These are phyloP conservation scores for Collybiopsis luxurians DNA, from an alignment of 768 basidiomycete genomes.

Conservation along the genomic window DNA sequence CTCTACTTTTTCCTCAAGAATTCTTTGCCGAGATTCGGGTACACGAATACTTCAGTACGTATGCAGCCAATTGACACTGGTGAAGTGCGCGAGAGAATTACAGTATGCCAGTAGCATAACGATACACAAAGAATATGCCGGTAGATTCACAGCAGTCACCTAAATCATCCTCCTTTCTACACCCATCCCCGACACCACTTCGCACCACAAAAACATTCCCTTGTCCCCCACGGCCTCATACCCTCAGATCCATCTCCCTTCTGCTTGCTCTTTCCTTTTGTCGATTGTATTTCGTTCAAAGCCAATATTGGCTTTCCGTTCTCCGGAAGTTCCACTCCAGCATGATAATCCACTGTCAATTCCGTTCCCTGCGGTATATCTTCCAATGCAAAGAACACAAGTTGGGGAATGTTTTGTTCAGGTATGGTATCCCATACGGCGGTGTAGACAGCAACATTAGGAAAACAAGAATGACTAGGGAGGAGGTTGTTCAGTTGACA, in stretches of 20 bases:
- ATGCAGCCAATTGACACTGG: no score
- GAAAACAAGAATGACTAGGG: background rate
- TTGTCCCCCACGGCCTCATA: background rate
- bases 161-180: no score
- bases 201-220: background rate
- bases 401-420: conserved; percentile 4
- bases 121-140: no score
- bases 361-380: background rate
- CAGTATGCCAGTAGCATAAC: no score
- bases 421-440: conserved; percentile 4
- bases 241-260: background rate
- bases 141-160: no score
- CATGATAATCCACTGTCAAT: conserved; percentile 5
- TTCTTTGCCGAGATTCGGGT: no score
- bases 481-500: background rate
- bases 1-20: no score
- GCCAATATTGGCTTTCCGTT: background rate
- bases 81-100: no score
- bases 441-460: background rate
- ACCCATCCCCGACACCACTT: conserved; percentile 5
- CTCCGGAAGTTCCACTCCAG: background rate
- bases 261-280: background rate
- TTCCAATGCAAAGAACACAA: conserved; percentile 4
- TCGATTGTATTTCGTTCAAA: background rate
- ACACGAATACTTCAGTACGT: no score